Base-by-base conservation (phyloP, 495 filamentous ascomycete genomes). In the Penicillium flavigenum region DNA sequence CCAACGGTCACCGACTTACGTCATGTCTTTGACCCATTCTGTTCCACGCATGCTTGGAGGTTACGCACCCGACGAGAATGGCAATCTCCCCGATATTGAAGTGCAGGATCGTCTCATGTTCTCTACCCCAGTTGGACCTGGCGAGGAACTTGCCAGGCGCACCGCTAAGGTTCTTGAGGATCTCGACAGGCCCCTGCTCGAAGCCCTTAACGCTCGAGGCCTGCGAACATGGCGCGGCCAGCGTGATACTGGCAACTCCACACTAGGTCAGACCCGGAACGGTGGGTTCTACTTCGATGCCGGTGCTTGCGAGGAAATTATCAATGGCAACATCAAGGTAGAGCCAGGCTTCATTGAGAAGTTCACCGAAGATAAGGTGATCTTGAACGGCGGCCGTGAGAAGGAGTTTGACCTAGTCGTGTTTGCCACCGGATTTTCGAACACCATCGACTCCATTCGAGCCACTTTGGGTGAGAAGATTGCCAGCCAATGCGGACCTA, bases 241-340 rank as follows among this genome's bases (percentile, higher is more conserved):
- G 56, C 64, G 64, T 17, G 64, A 62, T 20, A 67, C 64, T 22
- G 64, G 64, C 16, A 58, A 58, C 46, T 51, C 47, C 7, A 64
- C 64, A 51, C 54, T 67, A 7, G 50, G 57, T n/a, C 58, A 62
- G 50, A 64, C 85, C 59, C 74, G 81, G 2, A 85, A 85, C 1
- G 86, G 87, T 1, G 86, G 85, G 1, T 89, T 88, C 66, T 89
- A 90, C 63, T 81, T 90, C 58, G 88, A 91, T 63, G 86, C 89
- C 17, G 72, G 73, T 17, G 79, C 80, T 12, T 83, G 81, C 19
- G 72, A 82, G 59, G 72, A 89, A 10, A 88, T 92, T 62, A 76
- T 81, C 47, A 83, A 87, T 49, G 83, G 87, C 12, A 86, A 86
- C 62, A 82, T 92, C 68, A 82, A 81, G 57, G 75, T 91, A 56